Evolutionary conservation across 164 flowering plant species (phyloP).

Genomic region (Hamamelis virginiana): DNA sequence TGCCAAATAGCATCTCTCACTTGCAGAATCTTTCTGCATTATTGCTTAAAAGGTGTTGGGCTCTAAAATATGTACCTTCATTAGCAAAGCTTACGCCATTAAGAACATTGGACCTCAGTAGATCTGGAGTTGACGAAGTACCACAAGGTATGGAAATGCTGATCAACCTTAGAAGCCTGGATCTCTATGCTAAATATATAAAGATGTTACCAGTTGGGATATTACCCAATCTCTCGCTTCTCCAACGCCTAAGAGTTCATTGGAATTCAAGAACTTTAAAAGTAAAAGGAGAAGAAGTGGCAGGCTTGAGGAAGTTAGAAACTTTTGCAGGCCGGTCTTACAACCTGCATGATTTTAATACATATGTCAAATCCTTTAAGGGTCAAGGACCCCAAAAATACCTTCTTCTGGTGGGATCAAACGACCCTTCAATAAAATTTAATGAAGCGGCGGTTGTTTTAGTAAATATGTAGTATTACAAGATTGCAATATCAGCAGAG

Average conservation of each 20-base stretch:
- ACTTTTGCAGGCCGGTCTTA: not conserved
- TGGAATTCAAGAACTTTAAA: not conserved
- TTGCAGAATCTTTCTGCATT: conserved; percentile 18
- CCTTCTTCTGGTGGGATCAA: not conserved
- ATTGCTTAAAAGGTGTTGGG: conserved; percentile 7
- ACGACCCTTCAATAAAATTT: no score
- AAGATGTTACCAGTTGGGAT: conserved; percentile 3
- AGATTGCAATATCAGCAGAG: no score
- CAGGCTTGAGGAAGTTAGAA: conserved; percentile 1
- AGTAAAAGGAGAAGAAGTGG: not conserved
- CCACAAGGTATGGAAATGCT: conserved; percentile 26
- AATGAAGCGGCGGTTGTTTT: not conserved
- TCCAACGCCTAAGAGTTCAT: not conserved
- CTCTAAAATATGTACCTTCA: conserved; percentile 14
- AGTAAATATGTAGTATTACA: no score
- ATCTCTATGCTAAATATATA: not conserved
- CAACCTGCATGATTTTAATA: not conserved
- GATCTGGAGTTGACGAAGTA: conserved; percentile 1
- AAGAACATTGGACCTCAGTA: conserved; percentile 19
- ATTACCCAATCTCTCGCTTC: conserved; percentile 2
- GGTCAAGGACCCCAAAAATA: not conserved
- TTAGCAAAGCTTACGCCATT: conserved; percentile 16
- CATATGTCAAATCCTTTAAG: not conserved
- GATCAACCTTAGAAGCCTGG: conserved; percentile 2
- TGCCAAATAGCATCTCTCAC: conserved; percentile 18